Evolutionary conservation across 2,329 filamentous ascomycete genomes (phyloP).

Genomic region (Alternaria triticina): DNA sequence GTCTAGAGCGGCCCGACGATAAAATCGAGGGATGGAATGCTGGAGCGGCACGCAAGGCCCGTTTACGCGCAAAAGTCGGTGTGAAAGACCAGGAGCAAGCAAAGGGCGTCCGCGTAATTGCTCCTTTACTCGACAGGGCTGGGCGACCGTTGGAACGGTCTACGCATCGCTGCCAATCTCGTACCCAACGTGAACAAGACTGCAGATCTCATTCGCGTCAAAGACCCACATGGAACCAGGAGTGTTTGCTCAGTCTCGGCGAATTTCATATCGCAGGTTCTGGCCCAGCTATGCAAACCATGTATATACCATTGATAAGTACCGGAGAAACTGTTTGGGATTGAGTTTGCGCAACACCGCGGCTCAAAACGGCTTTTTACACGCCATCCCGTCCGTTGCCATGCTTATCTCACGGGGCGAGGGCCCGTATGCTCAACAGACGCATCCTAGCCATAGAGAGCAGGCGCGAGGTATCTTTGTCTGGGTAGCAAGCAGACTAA

Average conservation of each 20-base stretch:
- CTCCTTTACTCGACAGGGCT: neutral
- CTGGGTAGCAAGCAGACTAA: neutral
- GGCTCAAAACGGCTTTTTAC: neutral
- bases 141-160: neutral
- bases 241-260: neutral
- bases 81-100: neutral
- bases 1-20: neutral
- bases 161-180: neutral
- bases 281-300: neutral
- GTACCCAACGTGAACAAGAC: neutral
- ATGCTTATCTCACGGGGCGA: neutral
- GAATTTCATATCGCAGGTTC: neutral
- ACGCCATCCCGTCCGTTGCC: neutral
- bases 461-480: neutral
- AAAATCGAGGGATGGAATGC: neutral
- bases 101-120: neutral
- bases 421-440: neutral
- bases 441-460: neutral
- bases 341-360: neutral
- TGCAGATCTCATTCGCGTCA: neutral
- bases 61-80: neutral
- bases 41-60: neutral
- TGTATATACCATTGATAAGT: neutral
- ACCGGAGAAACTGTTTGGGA: neutral
- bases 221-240: neutral